Base-by-base conservation (phyloP, 2,329 filamentous ascomycete species). In the Davidsoniella eucalypti region DNA sequence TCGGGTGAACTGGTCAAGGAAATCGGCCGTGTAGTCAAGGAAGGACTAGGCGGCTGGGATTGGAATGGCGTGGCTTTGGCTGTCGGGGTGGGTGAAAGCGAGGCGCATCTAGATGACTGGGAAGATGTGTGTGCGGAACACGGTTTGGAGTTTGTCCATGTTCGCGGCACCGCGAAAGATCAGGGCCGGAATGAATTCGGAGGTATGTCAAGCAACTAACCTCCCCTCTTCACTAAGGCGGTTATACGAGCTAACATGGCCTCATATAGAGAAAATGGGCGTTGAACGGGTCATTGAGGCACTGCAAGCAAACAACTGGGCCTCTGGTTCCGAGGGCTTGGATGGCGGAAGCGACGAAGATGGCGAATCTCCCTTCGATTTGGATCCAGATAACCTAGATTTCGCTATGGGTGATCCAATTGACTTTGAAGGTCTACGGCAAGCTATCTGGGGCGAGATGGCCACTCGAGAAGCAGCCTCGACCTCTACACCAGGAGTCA, bases 41-140 rank as follows among this genome's bases (percentile, higher is more conserved):
- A 76, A 2, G 76, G 75, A 0, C 66, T 79, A 2, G 77, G 76
- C 2, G 75, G 75, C 6, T 76, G 70, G 67, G 65, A 67, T 2
- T 83, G 79, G 79, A 79, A 82, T 51, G 80, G 79, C 1, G 76
- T 81, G 0, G 67, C 69, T 14, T 57, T 84, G 10, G 80, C 72
- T 1, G 64, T 83, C 1, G 76, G 73, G 0, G 68, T 82, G 26
- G 71, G 67, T 18, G 65, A 65, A 42, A 60, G 60, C 5, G 57
- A 61, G 16, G 60, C 61, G 29, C 67, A 68, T 37, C 62, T 71
- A 10, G 75, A 78, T 25, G 70, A 73, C 54, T 81, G 76, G 77
- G 78, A 82, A 56, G 76, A 78, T 50, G 56, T 70, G 18, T 78
- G 75, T 57, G 69, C 69, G 3, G 72, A 73, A 51, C 68, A 61